phyloP scores from a whole-genome alignment of 2,329 filamentous ascomycete species.

The Aspergillus melleus region DNA sequence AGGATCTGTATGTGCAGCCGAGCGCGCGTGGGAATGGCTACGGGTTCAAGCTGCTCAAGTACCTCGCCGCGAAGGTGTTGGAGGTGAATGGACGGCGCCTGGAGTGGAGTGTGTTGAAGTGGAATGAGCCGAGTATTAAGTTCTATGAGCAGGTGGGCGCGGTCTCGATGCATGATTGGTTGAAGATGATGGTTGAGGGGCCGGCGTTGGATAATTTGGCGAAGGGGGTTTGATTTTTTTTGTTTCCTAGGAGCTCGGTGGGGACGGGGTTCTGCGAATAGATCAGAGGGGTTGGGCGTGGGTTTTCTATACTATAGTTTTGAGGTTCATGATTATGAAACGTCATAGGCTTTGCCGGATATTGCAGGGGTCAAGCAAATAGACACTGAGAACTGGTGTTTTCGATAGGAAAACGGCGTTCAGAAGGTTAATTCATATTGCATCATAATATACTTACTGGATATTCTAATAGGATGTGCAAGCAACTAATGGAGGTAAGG shows the following conservation, averaged over 20 bases:
- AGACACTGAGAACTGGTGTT: too few species aligned
- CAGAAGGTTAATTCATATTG: too few species aligned
- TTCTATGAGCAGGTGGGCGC: conserved; percentile 67
- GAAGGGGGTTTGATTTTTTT: conserved; percentile 17
- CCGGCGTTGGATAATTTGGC: conserved; percentile 45
- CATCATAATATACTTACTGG: too few species aligned
- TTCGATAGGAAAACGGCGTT: too few species aligned
- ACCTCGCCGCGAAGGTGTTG: conserved; percentile 76
- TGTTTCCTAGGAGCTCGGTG: not conserved
- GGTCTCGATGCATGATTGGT: conserved; percentile 48
- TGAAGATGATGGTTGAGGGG: conserved; percentile 52
- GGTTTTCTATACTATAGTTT: too few species aligned
- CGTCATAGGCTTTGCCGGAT: too few species aligned
- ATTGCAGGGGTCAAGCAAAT: too few species aligned
- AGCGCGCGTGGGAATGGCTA: conserved; percentile 73
- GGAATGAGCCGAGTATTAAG: conserved; percentile 86
- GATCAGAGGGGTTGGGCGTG: not conserved
- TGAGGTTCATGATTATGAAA: too few species aligned
- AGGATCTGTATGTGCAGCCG: conserved; percentile 83
- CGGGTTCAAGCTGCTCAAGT: conserved; percentile 71
- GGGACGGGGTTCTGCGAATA: not conserved
- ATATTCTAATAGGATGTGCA: too few species aligned
- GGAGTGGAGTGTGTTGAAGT: conserved; percentile 89
- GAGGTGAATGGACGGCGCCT: conserved; percentile 71
- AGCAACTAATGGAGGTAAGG: too few species aligned